Base-by-base conservation (phyloP, 495 filamentous ascomycete genomes). In the Alectoria sarmentosa region DNA sequence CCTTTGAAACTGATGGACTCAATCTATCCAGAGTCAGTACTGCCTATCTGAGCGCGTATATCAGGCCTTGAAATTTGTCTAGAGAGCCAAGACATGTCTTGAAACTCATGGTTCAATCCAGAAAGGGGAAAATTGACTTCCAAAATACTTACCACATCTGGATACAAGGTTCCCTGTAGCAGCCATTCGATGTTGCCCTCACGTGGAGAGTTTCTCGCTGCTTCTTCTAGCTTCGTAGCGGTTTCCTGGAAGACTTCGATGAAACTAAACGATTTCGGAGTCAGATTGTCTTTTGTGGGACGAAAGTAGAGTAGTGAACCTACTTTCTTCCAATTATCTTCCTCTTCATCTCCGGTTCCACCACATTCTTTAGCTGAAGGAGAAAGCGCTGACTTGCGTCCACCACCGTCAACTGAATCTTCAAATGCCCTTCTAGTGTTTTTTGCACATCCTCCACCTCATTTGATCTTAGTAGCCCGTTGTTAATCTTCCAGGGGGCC, bases 221-320 rank as follows among this genome's bases (percentile, higher is more conserved):
- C 84, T 61, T 78, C 80, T 70, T 89, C 88, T 39, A 96, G 90
- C 72, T 86, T 82, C 66, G 86, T 82, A 4, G 91, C 92, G 65
- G 90, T 86, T 38, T 86, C 80, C 73, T 96, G 86, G 75, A 96
- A 97, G 30, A 96, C 76, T 66, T 96, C 91, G 71, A 97, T 97
- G 75, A 92, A 88, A 28, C 83, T 88, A n/a, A n/a, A n/a, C n/a
- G n/a, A n/a, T n/a, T n/a, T n/a, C n/a, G n/a, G n/a, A n/a, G n/a
- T n/a, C n/a, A n/a, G n/a, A n/a, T n/a, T n/a, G n/a, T n/a, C n/a
- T n/a, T n/a, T n/a, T n/a, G n/a, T n/a, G n/a, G n/a, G n/a, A n/a
- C n/a, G n/a, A n/a, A 2, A 13, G 10, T 3, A 41, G 14, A 11
- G 13, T 6, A 41, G 14, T 41, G 39, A 41, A 17, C 9, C 5